Evolutionary conservation across 352 stramenopile genomes (phyloP).

Genomic region (Phytophthora colocasiae): DNA sequence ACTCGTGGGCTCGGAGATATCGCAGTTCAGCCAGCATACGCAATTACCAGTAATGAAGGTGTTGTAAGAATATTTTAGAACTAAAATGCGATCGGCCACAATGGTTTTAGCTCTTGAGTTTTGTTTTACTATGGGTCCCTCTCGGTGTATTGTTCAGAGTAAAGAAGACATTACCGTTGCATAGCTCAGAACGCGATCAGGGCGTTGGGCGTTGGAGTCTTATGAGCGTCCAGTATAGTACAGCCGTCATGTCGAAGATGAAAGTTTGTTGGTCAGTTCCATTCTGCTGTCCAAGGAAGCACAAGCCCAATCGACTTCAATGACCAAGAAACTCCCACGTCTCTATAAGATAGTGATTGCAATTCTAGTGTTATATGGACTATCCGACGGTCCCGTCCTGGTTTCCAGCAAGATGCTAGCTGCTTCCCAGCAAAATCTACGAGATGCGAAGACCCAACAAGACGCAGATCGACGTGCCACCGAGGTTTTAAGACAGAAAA

Average conservation of each 20-base stretch:
- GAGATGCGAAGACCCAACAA: slow-evolving; percentile 20
- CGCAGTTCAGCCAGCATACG: neutral
- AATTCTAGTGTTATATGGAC: slow-evolving; percentile 10
- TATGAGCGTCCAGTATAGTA: neutral
- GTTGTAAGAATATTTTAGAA: neutral
- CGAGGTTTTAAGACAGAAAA: slow-evolving; percentile 15
- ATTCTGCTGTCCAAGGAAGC: neutral
- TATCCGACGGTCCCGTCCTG: slow-evolving; percentile 2
- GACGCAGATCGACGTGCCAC: slow-evolving; percentile 21
- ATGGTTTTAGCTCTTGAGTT: too few species aligned
- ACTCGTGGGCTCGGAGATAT: slow-evolving; percentile 12
- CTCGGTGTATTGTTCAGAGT: neutral
- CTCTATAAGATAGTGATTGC: slow-evolving; percentile 12
- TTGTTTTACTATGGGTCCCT: too few species aligned
- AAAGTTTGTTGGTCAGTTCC: neutral
- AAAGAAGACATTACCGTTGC: neutral
- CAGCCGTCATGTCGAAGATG: neutral
- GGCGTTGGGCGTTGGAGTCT: neutral
- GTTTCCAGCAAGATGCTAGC: slow-evolving; percentile 15
- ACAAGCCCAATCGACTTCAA: slow-evolving; percentile 1
- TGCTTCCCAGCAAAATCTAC: slow-evolving; percentile 10
- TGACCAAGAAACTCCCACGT: slow-evolving; percentile 12
- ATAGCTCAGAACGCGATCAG: neutral
- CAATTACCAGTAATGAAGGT: neutral
- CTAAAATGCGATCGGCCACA: neutral